Base-by-base conservation (phyloP, 2,329 filamentous ascomycete species). In the Daldinia eschscholtzii region DNA sequence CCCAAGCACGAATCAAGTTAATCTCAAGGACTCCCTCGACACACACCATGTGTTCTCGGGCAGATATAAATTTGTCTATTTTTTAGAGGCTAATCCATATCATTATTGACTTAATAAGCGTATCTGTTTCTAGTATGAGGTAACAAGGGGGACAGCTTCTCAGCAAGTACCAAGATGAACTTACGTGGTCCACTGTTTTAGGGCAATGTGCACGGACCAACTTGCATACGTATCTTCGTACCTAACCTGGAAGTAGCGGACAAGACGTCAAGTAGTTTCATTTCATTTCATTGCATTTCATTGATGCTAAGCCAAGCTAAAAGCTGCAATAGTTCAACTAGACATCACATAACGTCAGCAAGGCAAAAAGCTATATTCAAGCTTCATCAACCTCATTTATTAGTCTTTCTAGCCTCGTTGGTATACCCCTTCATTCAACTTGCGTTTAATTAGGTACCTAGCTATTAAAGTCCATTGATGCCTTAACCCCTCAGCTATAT, bases 101-200 rank as follows among this genome's bases (percentile, higher is more conserved):
- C 33, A 10, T 9, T 9, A 35, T 35, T 35, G 7, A 35, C 33
- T 10, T 35, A 6, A 35, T 35, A 6, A 35, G 33, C 6, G 10
- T 9, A 35, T 10, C 10, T 9, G 33, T 10, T 35, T 35, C 30
- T 33, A 33, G 6, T 33, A 4, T 33, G 6, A 33, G 30, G 30
- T 33, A 6, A 9, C 2, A 33, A 33, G 30, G 4, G 30, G 20
- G 20, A 23, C 20, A 23, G 20, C 30, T 10, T 33, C 30, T 33
- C 30, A 37, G 35, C 15, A 12, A 28, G 57, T 67, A 37, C 35
- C 35, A 3, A 57, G 57, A 67, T n/a, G n/a, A 53, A 33, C 46
- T 57, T 57, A 70, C 58, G 68, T 67, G 68, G 65, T 63, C 65
- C 61, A 68, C 58, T 67, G 48, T 68, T 65, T 44, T 18, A 50